These are phyloP conservation scores for Xerocomus brunneocitrinus DNA, from an alignment of 768 basidiomycete genomes.

Conservation along the genomic window DNA sequence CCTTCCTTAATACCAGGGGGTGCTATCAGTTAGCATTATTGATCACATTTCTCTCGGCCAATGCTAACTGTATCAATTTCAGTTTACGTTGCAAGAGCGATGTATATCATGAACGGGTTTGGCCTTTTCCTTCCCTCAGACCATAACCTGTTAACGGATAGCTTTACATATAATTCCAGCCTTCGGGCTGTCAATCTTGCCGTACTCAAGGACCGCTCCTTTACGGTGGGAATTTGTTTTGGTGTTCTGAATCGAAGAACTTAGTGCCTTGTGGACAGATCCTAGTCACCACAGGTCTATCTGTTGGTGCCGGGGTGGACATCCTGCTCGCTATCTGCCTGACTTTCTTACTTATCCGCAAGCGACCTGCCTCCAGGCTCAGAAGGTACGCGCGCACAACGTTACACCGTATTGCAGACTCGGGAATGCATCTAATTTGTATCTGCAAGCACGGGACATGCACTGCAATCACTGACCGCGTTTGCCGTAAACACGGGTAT, in stretches of 20 bases:
- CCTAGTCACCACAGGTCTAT: not conserved
- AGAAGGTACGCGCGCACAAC: not conserved
- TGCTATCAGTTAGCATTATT: not conserved
- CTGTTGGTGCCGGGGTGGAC: not conserved
- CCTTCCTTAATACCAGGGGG: not conserved
- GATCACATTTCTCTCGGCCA: not conserved
- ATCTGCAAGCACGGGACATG: slow-evolving; percentile 1
- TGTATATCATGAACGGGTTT: not conserved
- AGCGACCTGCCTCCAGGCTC: not conserved
- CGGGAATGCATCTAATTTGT: not conserved
- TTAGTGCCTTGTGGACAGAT: not conserved
- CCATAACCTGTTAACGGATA: not conserved
- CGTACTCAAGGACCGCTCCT: not conserved
- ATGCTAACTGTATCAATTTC: not conserved
- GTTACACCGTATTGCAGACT: not conserved
- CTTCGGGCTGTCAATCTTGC: not conserved
- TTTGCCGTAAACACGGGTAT: slow-evolving; percentile 30
- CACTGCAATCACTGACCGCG: slow-evolving; percentile 6
- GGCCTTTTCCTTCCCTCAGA: not conserved
- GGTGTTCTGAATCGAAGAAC: not conserved
- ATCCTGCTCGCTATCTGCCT: not conserved
- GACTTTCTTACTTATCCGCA: not conserved
- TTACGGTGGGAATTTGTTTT: not conserved
- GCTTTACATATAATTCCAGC: not conserved
- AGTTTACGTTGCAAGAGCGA: not conserved